These are phyloP conservation scores for Hypomyces rosellus DNA, from an alignment of 2,329 filamentous ascomycete species.

Conservation along the genomic window DNA sequence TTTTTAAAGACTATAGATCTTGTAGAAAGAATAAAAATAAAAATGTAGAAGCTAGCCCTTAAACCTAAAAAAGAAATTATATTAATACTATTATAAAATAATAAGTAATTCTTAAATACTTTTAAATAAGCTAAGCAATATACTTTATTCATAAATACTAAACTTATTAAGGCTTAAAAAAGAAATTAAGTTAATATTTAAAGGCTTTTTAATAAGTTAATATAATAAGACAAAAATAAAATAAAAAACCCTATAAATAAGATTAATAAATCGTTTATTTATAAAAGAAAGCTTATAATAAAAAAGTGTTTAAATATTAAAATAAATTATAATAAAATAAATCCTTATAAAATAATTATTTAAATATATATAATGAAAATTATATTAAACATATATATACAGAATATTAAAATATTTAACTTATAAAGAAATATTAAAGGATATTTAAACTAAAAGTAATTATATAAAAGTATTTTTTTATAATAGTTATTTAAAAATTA, in stretches of 20 bases:
- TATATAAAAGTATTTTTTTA: neutral
- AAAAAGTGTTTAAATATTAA: neutral
- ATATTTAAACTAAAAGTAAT: neutral
- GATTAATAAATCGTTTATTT: neutral
- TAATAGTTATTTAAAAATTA: neutral
- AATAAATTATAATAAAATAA: neutral
- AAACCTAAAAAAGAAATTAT: neutral
- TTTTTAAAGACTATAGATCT: no score
- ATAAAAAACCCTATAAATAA: neutral
- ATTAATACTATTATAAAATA: neutral
- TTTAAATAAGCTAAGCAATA: neutral
- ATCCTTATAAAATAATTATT: neutral
- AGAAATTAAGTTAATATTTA: no score
- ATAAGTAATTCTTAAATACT: neutral
- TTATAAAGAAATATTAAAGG: neutral
- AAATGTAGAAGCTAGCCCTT: neutral
- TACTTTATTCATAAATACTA: constrained; percentile 3
- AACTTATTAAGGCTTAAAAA: no score
- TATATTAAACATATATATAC: neutral
- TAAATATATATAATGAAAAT: neutral
- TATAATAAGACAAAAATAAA: no score
- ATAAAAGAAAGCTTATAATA: neutral
- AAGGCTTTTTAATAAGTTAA: no score
- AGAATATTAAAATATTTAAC: neutral
- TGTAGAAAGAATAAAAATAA: no score